A percentile compares a stretch with the other conserved stretches of the same genome.
phyloP scores from a whole-genome alignment of 1,139 yeast species.

The Sugiyamaella neomexicana region DNA sequence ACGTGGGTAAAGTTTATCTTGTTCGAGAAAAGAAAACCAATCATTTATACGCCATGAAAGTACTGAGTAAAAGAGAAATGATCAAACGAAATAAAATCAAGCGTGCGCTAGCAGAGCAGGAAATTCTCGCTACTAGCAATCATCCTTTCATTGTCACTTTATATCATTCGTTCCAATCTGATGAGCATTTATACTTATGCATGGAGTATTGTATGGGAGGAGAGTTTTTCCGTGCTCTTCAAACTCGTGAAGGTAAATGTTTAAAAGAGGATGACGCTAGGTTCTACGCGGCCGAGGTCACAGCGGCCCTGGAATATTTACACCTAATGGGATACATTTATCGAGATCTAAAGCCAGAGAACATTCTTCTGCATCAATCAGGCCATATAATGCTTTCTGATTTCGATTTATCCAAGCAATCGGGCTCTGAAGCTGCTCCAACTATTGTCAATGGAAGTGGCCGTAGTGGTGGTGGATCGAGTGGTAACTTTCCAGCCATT shows the following conservation, averaged over 20 bases:
- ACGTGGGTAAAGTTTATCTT: constrained; percentile 92
- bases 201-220: constrained; percentile 99
- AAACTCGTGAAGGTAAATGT: constrained; percentile 84
- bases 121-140: constrained; percentile 88
- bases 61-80: constrained; percentile 88
- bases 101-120: constrained; percentile 94
- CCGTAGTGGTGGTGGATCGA: constrained; percentile 34
- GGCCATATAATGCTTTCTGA: constrained; percentile 98
- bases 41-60: constrained; percentile 88
- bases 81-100: constrained; percentile 91
- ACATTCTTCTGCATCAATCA: constrained; percentile 86
- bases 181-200: constrained; percentile 87
- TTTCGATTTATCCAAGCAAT: constrained; percentile 91
- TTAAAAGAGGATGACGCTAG: constrained; percentile 85
- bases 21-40: constrained; percentile 79
- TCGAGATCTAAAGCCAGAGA: constrained; percentile 93
- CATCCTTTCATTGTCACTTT: constrained; percentile 97
- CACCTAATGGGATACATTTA: constrained; percentile 97
- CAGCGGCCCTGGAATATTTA: constrained; percentile 93
- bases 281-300: constrained; percentile 95
- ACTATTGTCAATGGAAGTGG: constrained; percentile 42
- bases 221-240: constrained; percentile 94
- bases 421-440: constrained; percentile 59
- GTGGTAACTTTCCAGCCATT: constrained; percentile 45
- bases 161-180: constrained; percentile 94